Evolutionary conservation across 345 rosid species (phyloP), one percentile per base, ranked within the genome.

Genomic region (Syzygium grande): DNA sequence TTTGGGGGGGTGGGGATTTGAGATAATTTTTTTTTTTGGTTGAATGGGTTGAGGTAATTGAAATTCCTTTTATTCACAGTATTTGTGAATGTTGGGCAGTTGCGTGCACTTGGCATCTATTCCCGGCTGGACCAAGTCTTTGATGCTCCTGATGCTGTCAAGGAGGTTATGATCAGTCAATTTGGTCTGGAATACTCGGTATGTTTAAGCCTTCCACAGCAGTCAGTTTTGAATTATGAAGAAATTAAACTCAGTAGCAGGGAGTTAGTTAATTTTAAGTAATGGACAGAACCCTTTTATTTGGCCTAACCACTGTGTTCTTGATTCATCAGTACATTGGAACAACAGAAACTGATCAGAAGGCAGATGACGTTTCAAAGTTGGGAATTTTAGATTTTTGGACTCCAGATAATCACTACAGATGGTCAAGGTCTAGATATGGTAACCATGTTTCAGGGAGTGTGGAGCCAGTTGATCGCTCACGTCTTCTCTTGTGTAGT

Each of bases 361-460:
- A 89, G 88, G 99, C 99, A 89, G 97, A 95, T 89, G 93, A 94
- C 89, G 96, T 95, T 83, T 91, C 95, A 43, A 93, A 90, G 86
- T 87, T 95, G 93, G 93, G 94, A 63, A 84, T 97, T 85, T 89
- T 84, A 25, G 99, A 97, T 92, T 95, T 96, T 90, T 97, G 99
- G 99, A 96, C 99, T 54, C 99, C 98, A 16, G 98, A 95, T 86
- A 95, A 92, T 93, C 99, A 97, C 90, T 97, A 96, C 87, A 90
- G 94, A 41, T 97, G 99, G 99, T 91, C 95, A 87, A 84, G 89
- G 86, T 97, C 99, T 84, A 94, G 99, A 94, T 97, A 97, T 89
- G 98, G 96, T 56, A 96, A 93, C 55, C 97, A 95, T 88, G 59
- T 91, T 56, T 96, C 99, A 55, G 99, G 92, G 79, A 93, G 90